Evolutionary conservation across 345 rosid species (phyloP).

Genomic region (Noccaea caerulescens): DNA sequence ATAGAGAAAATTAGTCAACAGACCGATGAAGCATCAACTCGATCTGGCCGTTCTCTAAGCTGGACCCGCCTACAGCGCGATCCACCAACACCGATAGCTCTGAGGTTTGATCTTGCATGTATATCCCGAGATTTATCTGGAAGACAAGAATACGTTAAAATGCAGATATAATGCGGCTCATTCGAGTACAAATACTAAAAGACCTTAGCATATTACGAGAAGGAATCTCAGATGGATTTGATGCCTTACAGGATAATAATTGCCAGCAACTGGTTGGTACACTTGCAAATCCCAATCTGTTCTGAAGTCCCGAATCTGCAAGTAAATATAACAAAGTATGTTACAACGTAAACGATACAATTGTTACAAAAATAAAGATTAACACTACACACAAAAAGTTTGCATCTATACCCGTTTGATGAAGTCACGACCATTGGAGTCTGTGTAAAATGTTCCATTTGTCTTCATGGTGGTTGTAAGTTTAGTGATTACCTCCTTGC

Average conservation of each 20-base stretch:
- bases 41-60: constrained; percentile 83
- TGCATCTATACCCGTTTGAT: constrained; percentile 70
- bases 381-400: constrained; percentile 20
- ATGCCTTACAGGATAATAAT: constrained; percentile 83
- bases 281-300: constrained; percentile 88
- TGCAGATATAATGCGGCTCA: constrained; percentile 15
- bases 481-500: constrained; percentile 80
- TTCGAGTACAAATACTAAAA: neutral
- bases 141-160: constrained; percentile 26
- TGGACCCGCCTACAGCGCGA: constrained; percentile 86
- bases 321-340: neutral
- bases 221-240: constrained; percentile 27
- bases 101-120: constrained; percentile 64
- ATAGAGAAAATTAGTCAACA: constrained; percentile 23
- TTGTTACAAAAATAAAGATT: neutral
- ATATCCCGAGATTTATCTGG: constrained; percentile 87
- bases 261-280: constrained; percentile 88
- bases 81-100: constrained; percentile 91
- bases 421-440: constrained; percentile 95
- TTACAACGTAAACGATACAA: neutral
- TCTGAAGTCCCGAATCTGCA: constrained; percentile 81
- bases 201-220: constrained; percentile 3
- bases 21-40: constrained; percentile 96
- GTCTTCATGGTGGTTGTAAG: constrained; percentile 76
- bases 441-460: constrained; percentile 83